Evolutionary conservation across 495 filamentous ascomycete genomes (phyloP), one percentile per base, ranked within the genome.

Genomic region (Aspergillus steynii): DNA sequence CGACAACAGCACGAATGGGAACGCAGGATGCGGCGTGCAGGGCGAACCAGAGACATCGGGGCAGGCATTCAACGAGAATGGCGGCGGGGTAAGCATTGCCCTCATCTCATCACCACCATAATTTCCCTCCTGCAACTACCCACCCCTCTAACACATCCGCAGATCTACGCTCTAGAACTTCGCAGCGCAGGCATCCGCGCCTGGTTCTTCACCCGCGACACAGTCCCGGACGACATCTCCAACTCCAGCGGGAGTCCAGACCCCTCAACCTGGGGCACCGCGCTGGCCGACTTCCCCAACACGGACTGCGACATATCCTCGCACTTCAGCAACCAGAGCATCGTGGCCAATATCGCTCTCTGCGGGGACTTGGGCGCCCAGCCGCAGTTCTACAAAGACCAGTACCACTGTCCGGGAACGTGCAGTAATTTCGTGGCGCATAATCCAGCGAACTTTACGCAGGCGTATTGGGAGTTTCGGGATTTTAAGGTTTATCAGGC

Each of bases 381-480:
- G 46, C 46, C 60, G 5, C 65, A 68, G 55, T 71, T 70, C 50
- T 83, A 83, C 61, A 71, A 63, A 7, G 54, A 72, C n/a, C 58
- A 76, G 62, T 76, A 74, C 29, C 50, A 68, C 9, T 83, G 81
- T 68, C 81, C 81, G 2, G 76, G 65, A 2, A 74, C 65, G 0
- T 83, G 81, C 55, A 37, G 62, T 20, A 63, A 72, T 2, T 82
- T 77, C 61, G 81, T 82, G 4, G 73, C 75, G 14, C 67, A 61
- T 34, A 75, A 77, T 54, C 69, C 76, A 1, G 61, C 52, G 1
- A 68, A 62, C 0, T 82, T 83, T 61, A 67, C 63, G 7, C 62
- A 76, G 28, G 81, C 81, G 1, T 82, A 76, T 69, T 83, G 81
- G 81, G 81, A 85, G 61, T 85, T 81, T 65, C 63, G 54, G 10